phyloP scores from a whole-genome alignment of 2,329 filamentous ascomycete genomes.

The Xylariaceae sp. region DNA sequence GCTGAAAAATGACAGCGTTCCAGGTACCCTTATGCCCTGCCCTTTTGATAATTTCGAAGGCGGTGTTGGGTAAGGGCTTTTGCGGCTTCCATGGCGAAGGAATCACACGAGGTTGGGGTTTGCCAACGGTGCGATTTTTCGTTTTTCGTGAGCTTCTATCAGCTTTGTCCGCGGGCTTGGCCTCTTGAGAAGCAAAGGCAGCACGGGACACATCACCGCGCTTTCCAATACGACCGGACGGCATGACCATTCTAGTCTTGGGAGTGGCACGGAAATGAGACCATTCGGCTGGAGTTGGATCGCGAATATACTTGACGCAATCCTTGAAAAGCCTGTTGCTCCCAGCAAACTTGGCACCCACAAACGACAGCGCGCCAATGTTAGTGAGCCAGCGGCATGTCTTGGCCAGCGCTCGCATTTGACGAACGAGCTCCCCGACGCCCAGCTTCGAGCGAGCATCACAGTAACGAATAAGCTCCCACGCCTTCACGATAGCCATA shows the following conservation, averaged over 20 bases:
- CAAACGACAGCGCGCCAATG: conserved; percentile 51
- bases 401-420: conserved; percentile 57
- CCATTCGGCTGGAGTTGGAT: conserved; percentile 54
- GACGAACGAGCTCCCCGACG: conserved; percentile 48
- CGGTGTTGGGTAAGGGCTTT: conserved; percentile 31
- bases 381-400: conserved; percentile 54
- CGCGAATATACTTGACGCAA: conserved; percentile 54
- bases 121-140: conserved; percentile 7
- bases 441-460: conserved; percentile 56
- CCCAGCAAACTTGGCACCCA: conserved; percentile 49
- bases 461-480: conserved; percentile 52
- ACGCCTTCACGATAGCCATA: conserved; percentile 52
- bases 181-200: conserved; percentile 19
- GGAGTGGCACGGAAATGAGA: conserved; percentile 49
- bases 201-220: conserved; percentile 29
- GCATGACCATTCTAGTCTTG: conserved; percentile 32
- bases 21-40: conserved; percentile 30
- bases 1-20: conserved; percentile 30
- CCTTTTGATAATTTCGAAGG: conserved; percentile 34
- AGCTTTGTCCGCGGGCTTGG: conserved; percentile 15
- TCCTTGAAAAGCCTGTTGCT: conserved; percentile 52
- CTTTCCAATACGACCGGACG: conserved; percentile 29
- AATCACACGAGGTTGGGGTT: conserved; percentile 13
- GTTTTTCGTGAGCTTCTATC: conserved; percentile 10
- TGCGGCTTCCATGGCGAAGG: conserved; percentile 31